These are phyloP conservation scores for Groenewaldozyma sp. DNA, from an alignment of 1,139 yeast genomes.

Conservation along the genomic window DNA sequence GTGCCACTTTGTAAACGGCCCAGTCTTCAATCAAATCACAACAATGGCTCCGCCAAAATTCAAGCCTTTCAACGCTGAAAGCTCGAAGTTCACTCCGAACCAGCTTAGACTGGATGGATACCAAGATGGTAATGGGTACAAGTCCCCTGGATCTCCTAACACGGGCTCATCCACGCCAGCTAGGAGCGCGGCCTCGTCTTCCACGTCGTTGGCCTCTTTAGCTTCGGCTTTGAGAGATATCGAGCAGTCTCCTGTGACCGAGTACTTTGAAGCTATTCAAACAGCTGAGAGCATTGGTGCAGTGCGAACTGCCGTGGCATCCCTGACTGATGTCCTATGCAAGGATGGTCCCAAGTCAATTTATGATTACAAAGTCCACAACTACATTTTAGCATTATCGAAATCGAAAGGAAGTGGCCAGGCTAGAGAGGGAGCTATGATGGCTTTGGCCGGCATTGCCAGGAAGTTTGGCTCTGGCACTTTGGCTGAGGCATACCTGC, in stretches of 20 bases:
- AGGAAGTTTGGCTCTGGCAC: conserved; percentile 55
- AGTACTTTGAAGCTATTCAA: conserved; percentile 46
- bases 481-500: conserved; percentile 57
- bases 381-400: conserved; percentile 52
- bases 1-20: no score
- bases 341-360: conserved; percentile 44
- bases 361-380: conserved; percentile 56
- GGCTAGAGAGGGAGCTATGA: conserved; percentile 65
- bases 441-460: conserved; percentile 61
- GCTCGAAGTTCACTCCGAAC: conserved; percentile 7
- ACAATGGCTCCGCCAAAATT: conserved; percentile 14
- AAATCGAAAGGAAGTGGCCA: conserved; percentile 68
- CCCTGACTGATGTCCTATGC: conserved; percentile 42
- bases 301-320: conserved; percentile 51
- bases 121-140: conserved; percentile 1
- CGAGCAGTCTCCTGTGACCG: conserved; percentile 60
- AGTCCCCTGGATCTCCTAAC: conserved; percentile 7
- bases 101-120: background rate
- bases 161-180: conserved; percentile 14
- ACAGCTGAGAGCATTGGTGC: conserved; percentile 54
- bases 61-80: conserved; percentile 11
- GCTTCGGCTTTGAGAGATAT: conserved; percentile 64
- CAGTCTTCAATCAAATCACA: no score
- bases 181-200: conserved; percentile 33
- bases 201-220: conserved; percentile 65